These are phyloP conservation scores for Phyllosticta paracitricarpa DNA, from an alignment of 2,329 filamentous ascomycete genomes.

Conservation along the genomic window DNA sequence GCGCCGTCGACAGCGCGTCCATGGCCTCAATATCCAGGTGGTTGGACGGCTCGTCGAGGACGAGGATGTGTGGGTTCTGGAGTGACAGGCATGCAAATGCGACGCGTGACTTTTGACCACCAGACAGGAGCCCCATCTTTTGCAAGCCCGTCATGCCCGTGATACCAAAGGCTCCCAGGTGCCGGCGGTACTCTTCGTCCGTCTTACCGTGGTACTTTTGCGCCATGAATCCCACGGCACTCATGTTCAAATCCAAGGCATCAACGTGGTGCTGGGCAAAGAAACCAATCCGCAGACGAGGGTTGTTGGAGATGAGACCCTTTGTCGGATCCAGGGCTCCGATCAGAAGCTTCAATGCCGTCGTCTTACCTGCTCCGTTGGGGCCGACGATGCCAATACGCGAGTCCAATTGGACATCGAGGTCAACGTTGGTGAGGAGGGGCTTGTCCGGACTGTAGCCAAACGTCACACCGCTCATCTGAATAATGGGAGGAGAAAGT, in stretches of 20 bases:
- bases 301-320: slow-evolving; percentile 79
- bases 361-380: slow-evolving; percentile 98
- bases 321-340: slow-evolving; percentile 66
- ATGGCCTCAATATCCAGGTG: slow-evolving; percentile 98
- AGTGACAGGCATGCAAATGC: slow-evolving; percentile 94
- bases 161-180: slow-evolving; percentile 75
- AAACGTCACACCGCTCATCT: slow-evolving; percentile 89
- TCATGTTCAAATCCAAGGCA: slow-evolving; percentile 78
- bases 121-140: slow-evolving; percentile 87
- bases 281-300: slow-evolving; percentile 84
- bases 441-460: slow-evolving; percentile 74
- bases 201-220: slow-evolving; percentile 81
- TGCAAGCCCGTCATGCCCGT: slow-evolving; percentile 95
- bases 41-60: slow-evolving; percentile 97
- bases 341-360: slow-evolving; percentile 93
- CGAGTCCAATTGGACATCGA: slow-evolving; percentile 95
- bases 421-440: slow-evolving; percentile 75
- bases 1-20: slow-evolving; percentile 81
- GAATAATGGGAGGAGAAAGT: slow-evolving; percentile 91
- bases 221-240: slow-evolving; percentile 92
- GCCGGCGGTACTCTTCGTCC: slow-evolving; percentile 93
- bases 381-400: slow-evolving; percentile 98
- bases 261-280: slow-evolving; percentile 99
- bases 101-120: slow-evolving; percentile 96
- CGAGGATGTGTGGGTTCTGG: slow-evolving; percentile 90